Evolutionary conservation across 2,329 filamentous ascomycete genomes (phyloP).

Genomic region (Sporothrix pseudoabietina): DNA sequence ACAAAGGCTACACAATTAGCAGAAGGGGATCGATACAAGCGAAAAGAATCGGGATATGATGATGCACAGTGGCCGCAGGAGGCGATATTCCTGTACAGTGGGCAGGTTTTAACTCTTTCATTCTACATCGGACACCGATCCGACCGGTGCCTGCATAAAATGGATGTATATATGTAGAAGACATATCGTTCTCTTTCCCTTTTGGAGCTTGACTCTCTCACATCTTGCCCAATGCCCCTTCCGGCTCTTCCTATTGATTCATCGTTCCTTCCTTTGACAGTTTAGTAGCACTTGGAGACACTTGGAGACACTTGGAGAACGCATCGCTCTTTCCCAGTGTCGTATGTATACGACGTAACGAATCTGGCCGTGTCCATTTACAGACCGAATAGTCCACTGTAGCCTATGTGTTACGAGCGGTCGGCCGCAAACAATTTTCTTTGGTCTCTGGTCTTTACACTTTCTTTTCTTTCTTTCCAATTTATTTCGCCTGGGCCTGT

Average conservation of each 20-base stretch:
- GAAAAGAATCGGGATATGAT: background rate
- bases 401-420: background rate
- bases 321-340: background rate
- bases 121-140: conserved; percentile 4
- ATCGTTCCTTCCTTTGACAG: background rate
- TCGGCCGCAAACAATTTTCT: background rate
- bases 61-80: conserved; percentile 17
- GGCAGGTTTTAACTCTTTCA: background rate
- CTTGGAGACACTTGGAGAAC: background rate
- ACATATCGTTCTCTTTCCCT: background rate
- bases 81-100: background rate
- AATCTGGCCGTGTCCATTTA: background rate
- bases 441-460: background rate
- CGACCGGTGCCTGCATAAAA: conserved; percentile 1
- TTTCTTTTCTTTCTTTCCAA: background rate
- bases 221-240: background rate
- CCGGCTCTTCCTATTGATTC: background rate
- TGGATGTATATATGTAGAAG: background rate
- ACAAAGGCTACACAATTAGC: background rate
- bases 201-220: background rate
- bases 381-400: background rate
- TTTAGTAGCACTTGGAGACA: too few species aligned
- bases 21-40: too few species aligned
- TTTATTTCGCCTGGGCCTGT: background rate
- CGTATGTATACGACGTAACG: background rate